Evolutionary conservation across 345 rosid genomes (phyloP), one percentile per base, ranked within the genome.

Genomic region (Geranium rotundifolium): DNA sequence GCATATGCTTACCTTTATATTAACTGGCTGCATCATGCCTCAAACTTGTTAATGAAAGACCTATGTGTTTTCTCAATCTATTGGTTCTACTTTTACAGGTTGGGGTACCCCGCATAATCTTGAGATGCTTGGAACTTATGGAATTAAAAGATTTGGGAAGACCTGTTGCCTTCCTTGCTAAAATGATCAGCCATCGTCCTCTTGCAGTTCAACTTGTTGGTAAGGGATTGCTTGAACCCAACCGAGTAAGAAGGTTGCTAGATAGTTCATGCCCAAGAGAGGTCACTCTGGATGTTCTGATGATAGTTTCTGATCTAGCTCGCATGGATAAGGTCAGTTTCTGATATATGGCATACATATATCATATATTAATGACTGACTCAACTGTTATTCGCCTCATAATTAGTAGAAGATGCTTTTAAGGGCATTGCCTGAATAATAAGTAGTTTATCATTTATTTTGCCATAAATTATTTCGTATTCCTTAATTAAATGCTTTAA

Each of bases 281-380:
- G 74, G 95, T 80, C 74, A 69, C 73, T 60, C 78, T 90, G 68
- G 99, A 93, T 77, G 72, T 76, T 64, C 59, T 93, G 86, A 93
- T 88, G 96, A 90, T 90, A 55, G 72, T 90, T 64, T 93, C 97
- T 67, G 99, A 93, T 80, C 79, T 88, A 59, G 90, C 97, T 29
- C 90, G 96, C 18, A 88, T 88, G 99, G 90, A 93, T 73, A 82
- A 90, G 89, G 99, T 92, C 63, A 77, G 82, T 15, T 67, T 77
- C 59, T 61, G 29, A 58, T 70, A 34, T 34, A 7, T 46, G 52
- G 52, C 52, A 12, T 62, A 50, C 41, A 57, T 59, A 8, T 34
- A 23, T 34, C 3, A 29, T 54, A 57, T 57, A 10, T 27, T 23
- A 61, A 65, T 17, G 1, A 19, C 14, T 15, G 27, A 56, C 29